phyloP scores from a whole-genome alignment of 1,139 yeast genomes.

The Sugiyamaella xylanicola region DNA sequence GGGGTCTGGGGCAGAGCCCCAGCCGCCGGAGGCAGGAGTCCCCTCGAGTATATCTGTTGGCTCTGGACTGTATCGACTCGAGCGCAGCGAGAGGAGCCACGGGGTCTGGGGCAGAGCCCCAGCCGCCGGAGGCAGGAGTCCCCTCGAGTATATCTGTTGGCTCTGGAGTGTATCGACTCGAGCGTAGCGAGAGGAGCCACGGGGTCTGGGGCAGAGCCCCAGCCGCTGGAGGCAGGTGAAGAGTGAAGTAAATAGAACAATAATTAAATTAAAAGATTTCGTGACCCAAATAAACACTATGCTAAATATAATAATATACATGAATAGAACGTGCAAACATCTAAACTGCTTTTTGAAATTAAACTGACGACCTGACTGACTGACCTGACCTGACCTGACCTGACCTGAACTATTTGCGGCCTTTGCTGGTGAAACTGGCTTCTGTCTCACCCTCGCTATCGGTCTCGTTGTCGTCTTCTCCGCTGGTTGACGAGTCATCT shows the following conservation, averaged over 20 bases:
- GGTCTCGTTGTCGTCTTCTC: background rate
- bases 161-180: no score
- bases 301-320: constrained; percentile 15
- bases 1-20: constrained; percentile 7
- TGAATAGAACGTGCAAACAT: constrained; percentile 5
- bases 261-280: constrained; percentile 5
- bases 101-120: background rate
- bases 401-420: constrained; percentile 9
- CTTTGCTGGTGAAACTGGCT: background rate
- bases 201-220: no score
- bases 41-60: background rate
- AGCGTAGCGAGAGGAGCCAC: no score
- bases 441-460: constrained; percentile 1
- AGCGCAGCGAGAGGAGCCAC: background rate
- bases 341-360: background rate
- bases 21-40: constrained; percentile 8
- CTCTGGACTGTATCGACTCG: background rate
- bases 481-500: background rate
- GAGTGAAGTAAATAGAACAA: background rate
- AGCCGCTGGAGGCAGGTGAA: background rate
- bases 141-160: no score
- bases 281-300: constrained; percentile 10
- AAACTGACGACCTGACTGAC: background rate
- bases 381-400: no score
- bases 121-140: background rate